phyloP scores from a whole-genome alignment of 495 filamentous ascomycete species.

The Tuber magnatum region DNA sequence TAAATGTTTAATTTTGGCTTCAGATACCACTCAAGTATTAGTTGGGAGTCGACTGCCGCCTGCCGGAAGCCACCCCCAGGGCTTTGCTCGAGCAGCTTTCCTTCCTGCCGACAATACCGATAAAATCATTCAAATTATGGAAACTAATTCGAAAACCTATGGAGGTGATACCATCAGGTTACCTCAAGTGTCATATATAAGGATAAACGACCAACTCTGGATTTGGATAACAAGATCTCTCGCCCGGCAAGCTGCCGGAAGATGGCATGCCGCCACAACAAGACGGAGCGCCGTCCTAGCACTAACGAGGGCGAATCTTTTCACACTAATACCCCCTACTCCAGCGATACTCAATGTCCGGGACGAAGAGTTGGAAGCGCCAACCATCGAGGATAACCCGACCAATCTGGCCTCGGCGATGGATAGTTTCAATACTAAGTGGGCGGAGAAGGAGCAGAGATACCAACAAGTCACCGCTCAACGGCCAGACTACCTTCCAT shows the following conservation, averaged over 20 bases:
- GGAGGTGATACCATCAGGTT: not conserved
- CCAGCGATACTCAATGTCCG: not conserved
- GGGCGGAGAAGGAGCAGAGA: not conserved
- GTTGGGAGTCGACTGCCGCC: not conserved
- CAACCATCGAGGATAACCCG: not conserved
- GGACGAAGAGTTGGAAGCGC: not conserved
- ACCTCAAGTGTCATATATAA: not conserved
- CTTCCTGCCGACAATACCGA: not conserved
- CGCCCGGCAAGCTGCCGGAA: not conserved
- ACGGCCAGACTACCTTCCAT: not conserved
- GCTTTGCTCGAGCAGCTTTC: not conserved
- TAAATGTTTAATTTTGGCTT: not conserved
- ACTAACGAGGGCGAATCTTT: not conserved
- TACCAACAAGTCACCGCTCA: not conserved
- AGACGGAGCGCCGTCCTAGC: not conserved
- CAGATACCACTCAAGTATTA: not conserved
- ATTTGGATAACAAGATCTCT: not conserved
- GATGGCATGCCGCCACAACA: not conserved
- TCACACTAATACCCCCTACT: not conserved
- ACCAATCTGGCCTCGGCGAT: not conserved
- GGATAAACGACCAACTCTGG: conserved; percentile 1
- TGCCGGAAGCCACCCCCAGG: not conserved
- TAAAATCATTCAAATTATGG: not conserved
- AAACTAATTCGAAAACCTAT: not conserved
- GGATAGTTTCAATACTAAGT: not conserved